Evolutionary conservation across 768 basidiomycete genomes (phyloP), one percentile per base, ranked within the genome.

Genomic region (Collybiopsis confluens): DNA sequence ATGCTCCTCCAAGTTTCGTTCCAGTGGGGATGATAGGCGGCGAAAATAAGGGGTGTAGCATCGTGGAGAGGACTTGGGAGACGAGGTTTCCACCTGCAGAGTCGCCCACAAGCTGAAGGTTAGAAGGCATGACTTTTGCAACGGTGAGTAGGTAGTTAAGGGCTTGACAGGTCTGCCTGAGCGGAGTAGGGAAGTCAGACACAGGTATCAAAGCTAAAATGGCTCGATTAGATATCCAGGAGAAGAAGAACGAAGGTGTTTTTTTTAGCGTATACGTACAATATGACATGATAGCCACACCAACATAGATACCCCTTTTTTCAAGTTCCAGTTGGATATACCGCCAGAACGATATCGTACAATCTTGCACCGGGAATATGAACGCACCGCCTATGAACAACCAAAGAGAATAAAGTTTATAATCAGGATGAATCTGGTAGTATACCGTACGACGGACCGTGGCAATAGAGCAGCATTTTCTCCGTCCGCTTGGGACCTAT

Each of bases 1-100:
- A 70, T 2, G 62, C 63, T 5, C 70, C 69, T 26, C 65, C 61
- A 18, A 75, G 43, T 4, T 64, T 61, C 6, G 68, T 59, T 1
- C 55, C 44, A 4, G 37, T 5, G 4, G 53, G 24, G 10, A 73
- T 36, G 20, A 52, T 58, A 2, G 27, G 30, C 4, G 55, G 44
- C 4, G 18, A 27, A 20, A 23, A 21, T 18, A 54, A 44, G 1
- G 57, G 62, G 54, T 64, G 62, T n/a, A 64, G 60, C 15, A 58
- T 45, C 10, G 61, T 58, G 10, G 60, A 62, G 42, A 64, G 20
- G 8, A 64, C 35, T 26, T 62, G 61, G 10, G 54, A 33, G 36
- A 54, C 40, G 37, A 64, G 54, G 36, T 59, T 59, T 3, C 55
- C 63, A 15, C 63, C 63, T 4, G 62, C 60, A 11, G 62, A 64